These are phyloP conservation scores for Avena eriantha DNA, from an alignment of 176 grass and related monocot genomes.

Conservation along the genomic window DNA sequence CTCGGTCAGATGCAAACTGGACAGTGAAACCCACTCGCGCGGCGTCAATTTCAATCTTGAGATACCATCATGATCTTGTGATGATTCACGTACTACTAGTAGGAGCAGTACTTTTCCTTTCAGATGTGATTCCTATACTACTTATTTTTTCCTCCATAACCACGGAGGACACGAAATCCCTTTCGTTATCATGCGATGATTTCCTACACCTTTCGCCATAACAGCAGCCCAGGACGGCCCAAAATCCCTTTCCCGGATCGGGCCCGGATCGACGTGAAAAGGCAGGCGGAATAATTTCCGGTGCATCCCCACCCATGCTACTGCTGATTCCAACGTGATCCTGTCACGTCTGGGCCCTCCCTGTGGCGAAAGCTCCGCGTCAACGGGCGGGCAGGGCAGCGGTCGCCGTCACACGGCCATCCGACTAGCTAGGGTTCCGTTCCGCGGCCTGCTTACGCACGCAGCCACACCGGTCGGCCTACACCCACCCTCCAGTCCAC, in stretches of 20 bases:
- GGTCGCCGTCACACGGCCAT: conserved; percentile 38
- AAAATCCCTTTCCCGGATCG: conserved; percentile 16
- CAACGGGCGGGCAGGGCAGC: neutral
- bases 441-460: conserved; percentile 15
- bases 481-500: too few species aligned
- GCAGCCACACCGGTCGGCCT: neutral
- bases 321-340: conserved; percentile 32
- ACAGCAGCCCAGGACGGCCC: neutral
- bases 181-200: neutral
- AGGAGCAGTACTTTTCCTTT: neutral
- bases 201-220: neutral
- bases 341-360: conserved; percentile 20
- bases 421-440: conserved; percentile 19
- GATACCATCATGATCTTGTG: neutral
- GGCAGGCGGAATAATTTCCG: neutral
- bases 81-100: neutral
- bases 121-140: neutral
- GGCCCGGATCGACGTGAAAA: conserved; percentile 8
- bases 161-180: neutral
- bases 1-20: neutral
- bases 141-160: neutral
- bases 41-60: neutral
- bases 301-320: conserved; percentile 30
- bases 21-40: neutral
- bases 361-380: conserved; percentile 3